Evolutionary conservation across 75 land plant genomes (phyloP).

Genomic region (Ceratopteris richardii): DNA sequence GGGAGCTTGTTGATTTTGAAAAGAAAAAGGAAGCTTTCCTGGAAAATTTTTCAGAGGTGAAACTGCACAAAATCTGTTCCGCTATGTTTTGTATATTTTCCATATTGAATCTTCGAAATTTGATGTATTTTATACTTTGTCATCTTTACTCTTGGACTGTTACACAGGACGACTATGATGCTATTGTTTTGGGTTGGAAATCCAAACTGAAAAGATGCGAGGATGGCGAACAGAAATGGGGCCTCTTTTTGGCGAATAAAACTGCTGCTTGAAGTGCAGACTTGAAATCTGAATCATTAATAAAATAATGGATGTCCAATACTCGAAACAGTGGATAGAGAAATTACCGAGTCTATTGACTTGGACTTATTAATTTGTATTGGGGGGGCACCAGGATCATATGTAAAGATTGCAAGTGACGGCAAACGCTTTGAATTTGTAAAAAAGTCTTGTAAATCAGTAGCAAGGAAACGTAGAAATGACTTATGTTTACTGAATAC

Average conservation of each 20-base stretch:
- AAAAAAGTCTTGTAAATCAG: too few species aligned
- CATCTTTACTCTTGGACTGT: not conserved
- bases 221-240: conserved; percentile 90
- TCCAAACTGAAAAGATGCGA: conserved; percentile 61
- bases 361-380: too few species aligned
- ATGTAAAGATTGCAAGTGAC: too few species aligned
- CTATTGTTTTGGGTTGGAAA: conserved; percentile 86
- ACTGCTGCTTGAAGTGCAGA: not conserved
- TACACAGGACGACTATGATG: conserved; percentile 81
- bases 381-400: too few species aligned
- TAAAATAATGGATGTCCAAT: too few species aligned
- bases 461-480: too few species aligned
- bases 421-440: too few species aligned
- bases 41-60: conserved; percentile 71
- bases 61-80: not conserved
- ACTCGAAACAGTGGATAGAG: too few species aligned
- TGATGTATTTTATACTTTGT: not conserved
- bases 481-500: too few species aligned
- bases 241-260: conserved; percentile 74
- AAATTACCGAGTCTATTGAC: too few species aligned
- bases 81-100: not conserved
- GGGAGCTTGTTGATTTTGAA: conserved; percentile 58
- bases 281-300: too few species aligned
- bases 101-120: not conserved
- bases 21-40: conserved; percentile 61